Conservation (phyloP, 495 filamentous ascomycete species). For the Lophium mytilinum region DNA sequence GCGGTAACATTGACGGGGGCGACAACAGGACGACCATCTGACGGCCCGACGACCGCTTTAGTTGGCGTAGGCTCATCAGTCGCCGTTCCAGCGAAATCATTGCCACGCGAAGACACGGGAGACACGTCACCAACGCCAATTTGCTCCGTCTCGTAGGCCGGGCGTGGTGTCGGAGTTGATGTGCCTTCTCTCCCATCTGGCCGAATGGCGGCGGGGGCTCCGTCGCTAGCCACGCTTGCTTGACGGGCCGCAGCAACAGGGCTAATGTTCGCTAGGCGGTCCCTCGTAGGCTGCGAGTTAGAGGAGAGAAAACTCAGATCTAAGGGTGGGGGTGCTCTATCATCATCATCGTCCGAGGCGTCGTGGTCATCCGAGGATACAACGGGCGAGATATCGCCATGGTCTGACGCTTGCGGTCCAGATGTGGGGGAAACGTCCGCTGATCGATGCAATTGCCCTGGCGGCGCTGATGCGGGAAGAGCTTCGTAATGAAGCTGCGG, state of each 20-base stretch:
- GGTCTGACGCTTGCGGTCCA: background rate
- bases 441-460: background rate
- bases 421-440: constrained; percentile 8
- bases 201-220: too few relatives aligned
- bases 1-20: too few relatives aligned
- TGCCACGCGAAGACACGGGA: constrained; percentile 7
- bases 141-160: constrained; percentile 11
- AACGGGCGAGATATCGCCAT: constrained; percentile 17
- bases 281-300: background rate
- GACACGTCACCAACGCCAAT: constrained; percentile 20
- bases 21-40: too few relatives aligned
- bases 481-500: constrained; percentile 18
- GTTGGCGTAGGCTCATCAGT: constrained; percentile 12
- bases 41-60: background rate
- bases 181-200: background rate
- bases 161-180: background rate
- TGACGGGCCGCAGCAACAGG: constrained; percentile 2
- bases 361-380: constrained; percentile 6
- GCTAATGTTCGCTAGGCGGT: constrained; percentile 2
- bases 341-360: constrained; percentile 4
- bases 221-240: background rate
- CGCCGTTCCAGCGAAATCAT: background rate
- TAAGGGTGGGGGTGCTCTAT: background rate
- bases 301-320: background rate
- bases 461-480: background rate